These are phyloP conservation scores for Quercus dentata DNA, from an alignment of 306 rosid genomes.

Conservation along the genomic window DNA sequence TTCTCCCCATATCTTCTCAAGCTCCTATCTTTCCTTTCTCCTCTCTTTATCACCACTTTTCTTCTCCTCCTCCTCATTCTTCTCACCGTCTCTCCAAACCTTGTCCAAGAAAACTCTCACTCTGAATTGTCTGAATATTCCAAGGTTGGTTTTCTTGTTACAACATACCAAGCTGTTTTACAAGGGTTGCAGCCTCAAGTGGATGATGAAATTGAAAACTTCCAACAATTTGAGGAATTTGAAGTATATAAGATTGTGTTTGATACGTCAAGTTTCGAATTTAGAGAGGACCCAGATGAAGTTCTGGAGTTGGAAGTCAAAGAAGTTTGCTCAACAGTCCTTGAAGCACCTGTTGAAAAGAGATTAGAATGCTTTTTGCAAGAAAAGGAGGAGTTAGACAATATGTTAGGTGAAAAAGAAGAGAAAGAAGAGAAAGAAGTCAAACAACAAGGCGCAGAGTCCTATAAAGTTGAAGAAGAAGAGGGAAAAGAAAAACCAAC, in stretches of 20 bases:
- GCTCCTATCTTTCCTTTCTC: constrained; percentile 78
- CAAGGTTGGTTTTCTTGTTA: constrained; percentile 38
- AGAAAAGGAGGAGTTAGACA: constrained; percentile 31
- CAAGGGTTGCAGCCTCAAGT: constrained; percentile 31
- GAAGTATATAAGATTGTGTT: constrained; percentile 80
- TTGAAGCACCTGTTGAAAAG: constrained; percentile 29
- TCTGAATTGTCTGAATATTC: constrained; percentile 30
- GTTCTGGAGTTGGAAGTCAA: constrained; percentile 42
- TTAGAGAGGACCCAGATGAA: constrained; percentile 16
- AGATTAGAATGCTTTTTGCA: constrained; percentile 39
- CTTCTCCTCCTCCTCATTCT: constrained; percentile 66
- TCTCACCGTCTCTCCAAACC: constrained; percentile 49
- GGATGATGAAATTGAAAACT: constrained; percentile 29
- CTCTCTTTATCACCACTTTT: constrained; percentile 71
- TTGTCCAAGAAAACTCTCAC: constrained; percentile 20
- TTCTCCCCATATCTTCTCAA: constrained; percentile 77
- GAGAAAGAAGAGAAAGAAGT: constrained; percentile 23
- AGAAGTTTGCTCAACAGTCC: constrained; percentile 31
- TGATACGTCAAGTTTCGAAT: constrained; percentile 56
- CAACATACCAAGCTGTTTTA: constrained; percentile 30
- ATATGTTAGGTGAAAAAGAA: constrained; percentile 27
- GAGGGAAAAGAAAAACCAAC: constrained; percentile 24
- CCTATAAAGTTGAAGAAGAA: constrained; percentile 51
- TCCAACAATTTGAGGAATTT: constrained; percentile 52
- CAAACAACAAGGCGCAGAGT: constrained; percentile 25